A percentile compares a stretch with the other conserved stretches of the same genome.
Conservation (phyloP, 495 filamentous ascomycete genomes). For the Neurospora tetrasperma region DNA sequence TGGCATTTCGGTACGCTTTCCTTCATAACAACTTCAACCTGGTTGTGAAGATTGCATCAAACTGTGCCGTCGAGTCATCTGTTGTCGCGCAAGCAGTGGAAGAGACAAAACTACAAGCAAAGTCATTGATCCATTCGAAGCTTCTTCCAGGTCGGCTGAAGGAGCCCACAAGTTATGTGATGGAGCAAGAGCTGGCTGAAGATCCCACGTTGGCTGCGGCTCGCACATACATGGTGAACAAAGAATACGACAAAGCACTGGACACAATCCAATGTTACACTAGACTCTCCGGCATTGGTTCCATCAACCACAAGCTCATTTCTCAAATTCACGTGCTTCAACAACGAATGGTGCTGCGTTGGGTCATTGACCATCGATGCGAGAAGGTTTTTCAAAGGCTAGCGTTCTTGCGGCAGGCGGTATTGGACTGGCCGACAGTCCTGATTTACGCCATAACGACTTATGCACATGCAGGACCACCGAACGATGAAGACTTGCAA, state of each 20-base stretch:
- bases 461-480: background rate
- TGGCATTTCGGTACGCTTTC: background rate
- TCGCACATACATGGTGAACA: background rate
- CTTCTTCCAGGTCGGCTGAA: background rate
- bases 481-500: background rate
- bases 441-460: background rate
- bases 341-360: background rate
- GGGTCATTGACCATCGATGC: background rate
- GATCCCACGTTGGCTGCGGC: too few species aligned
- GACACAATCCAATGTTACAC: background rate
- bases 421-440: background rate
- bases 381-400: background rate
- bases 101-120: background rate
- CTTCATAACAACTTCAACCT: background rate
- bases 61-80: rapidly evolving
- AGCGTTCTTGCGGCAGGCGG: background rate
- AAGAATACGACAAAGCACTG: background rate
- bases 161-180: background rate
- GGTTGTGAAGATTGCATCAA: background rate
- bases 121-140: background rate
- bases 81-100: background rate
- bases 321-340: background rate
- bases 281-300: too few species aligned
- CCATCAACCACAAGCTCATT: too few species aligned
- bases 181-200: too few species aligned